A percentile compares a stretch with the other conserved stretches of the same genome.
These are phyloP conservation scores for Tulasnella calospora DNA, from an alignment of 768 basidiomycete genomes.

Conservation along the genomic window DNA sequence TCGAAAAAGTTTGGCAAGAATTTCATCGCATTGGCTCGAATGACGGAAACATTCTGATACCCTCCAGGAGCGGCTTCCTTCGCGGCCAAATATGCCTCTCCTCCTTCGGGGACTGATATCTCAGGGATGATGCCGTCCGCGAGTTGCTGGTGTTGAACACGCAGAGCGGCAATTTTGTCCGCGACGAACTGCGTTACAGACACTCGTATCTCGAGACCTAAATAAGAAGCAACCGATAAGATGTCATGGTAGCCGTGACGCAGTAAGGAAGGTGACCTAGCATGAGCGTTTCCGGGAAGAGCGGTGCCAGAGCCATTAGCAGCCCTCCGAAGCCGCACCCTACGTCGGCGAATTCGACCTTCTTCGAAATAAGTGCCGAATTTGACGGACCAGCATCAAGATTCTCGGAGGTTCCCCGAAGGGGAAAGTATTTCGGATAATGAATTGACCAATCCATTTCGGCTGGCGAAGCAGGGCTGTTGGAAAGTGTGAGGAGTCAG, in stretches of 20 bases:
- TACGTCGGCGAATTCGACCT: slow-evolving; percentile 91
- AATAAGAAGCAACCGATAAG: not conserved
- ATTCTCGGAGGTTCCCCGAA: not conserved
- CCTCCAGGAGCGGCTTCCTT: slow-evolving; percentile 38
- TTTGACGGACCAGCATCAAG: not conserved
- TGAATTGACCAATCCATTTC: slow-evolving; percentile 76
- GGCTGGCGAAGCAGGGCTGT: slow-evolving; percentile 61
- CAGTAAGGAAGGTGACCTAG: slow-evolving; percentile 58
- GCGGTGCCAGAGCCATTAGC: slow-evolving; percentile 77
- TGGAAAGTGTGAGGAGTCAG: not conserved
- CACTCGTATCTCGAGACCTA: slow-evolving; percentile 95
- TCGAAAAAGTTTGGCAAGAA: slow-evolving; percentile 94
- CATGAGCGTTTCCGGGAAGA: slow-evolving; percentile 89
- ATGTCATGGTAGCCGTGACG: slow-evolving; percentile 14
- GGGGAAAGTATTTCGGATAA: slow-evolving; percentile 63
- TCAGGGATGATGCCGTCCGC: slow-evolving; percentile 16
- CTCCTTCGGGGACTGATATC: not conserved
- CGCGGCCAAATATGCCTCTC: slow-evolving; percentile 25
- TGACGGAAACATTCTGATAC: slow-evolving; percentile 86
- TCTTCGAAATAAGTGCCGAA: slow-evolving; percentile 43
- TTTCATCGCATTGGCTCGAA: slow-evolving; percentile 97
- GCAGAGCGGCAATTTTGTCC: slow-evolving; percentile 88
- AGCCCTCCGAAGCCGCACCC: slow-evolving; percentile 98
- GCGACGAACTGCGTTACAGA: slow-evolving; percentile 95
- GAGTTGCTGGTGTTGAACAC: slow-evolving; percentile 45